Percentiles rank a stretch among this genome's conserved stretches.
These are phyloP conservation scores for Blastocystis sp. DNA, from an alignment of 352 stramenopile species.

Conservation along the genomic window DNA sequence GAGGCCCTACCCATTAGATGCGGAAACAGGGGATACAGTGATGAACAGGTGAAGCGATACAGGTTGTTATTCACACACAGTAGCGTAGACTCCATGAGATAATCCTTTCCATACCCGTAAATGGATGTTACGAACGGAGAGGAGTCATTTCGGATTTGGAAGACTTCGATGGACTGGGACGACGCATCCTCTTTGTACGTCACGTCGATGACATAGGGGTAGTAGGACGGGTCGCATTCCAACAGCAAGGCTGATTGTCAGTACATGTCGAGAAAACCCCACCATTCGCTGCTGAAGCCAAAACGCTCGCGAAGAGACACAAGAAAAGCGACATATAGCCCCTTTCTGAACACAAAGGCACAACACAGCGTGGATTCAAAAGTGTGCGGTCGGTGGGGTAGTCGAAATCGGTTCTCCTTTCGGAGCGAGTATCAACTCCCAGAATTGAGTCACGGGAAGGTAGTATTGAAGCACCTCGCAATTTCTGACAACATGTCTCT, in stretches of 20 bases:
- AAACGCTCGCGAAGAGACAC: background rate
- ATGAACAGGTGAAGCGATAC: conserved; percentile 29
- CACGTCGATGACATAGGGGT: conserved; percentile 37
- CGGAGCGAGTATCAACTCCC: background rate
- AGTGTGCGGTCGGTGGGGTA: background rate
- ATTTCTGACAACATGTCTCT: conserved; percentile 1
- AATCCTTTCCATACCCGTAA: conserved; percentile 58
- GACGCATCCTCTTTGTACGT: conserved; percentile 18
- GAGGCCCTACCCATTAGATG: background rate
- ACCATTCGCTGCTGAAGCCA: background rate
- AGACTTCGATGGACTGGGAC: conserved; percentile 33
- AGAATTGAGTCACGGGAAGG: background rate
- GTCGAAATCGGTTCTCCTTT: background rate
- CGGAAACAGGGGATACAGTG: background rate
- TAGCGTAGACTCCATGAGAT: conserved; percentile 3
- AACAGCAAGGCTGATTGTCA: background rate
- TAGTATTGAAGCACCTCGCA: background rate
- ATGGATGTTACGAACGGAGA: conserved; percentile 24
- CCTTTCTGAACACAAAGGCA: background rate
- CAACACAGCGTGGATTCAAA: background rate
- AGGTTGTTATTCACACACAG: conserved; percentile 18
- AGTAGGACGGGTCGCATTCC: conserved; percentile 15
- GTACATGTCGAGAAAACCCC: background rate
- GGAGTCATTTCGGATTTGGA: conserved; percentile 7
- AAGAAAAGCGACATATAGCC: background rate